Conservation (phyloP, 495 filamentous ascomycete genomes). For the Xanthoparmelia taractica region DNA sequence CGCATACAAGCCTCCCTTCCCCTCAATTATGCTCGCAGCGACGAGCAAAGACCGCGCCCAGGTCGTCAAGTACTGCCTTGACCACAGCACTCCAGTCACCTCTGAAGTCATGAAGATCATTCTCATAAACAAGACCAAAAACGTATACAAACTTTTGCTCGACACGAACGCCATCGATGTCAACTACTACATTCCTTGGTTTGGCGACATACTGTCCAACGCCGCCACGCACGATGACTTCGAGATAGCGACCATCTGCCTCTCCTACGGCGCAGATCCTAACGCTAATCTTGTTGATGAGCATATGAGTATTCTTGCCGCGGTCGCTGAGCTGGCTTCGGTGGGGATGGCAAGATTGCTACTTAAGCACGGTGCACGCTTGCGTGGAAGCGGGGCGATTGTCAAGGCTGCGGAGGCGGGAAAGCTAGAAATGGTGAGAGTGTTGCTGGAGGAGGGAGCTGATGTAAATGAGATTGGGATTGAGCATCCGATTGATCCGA, state of each 20-base stretch:
- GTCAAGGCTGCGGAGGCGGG: conserved; percentile 15
- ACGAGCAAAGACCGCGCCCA: conserved; percentile 10
- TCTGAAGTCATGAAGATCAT: conserved; percentile 7
- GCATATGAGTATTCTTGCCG: conserved; percentile 5
- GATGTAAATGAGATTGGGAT: conserved; percentile 20
- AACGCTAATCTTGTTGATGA: conserved; percentile 15
- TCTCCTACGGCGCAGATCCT: conserved; percentile 16
- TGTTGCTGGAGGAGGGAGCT: conserved; percentile 17
- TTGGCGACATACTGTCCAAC: conserved; percentile 17
- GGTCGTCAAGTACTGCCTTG: conserved; percentile 14
- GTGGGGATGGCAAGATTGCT: conserved; percentile 6
- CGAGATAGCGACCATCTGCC: conserved; percentile 9
- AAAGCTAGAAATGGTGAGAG: conserved; percentile 17
- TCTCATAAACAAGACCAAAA: conserved; percentile 8
- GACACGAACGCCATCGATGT: conserved; percentile 12
- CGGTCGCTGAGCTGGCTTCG: conserved; percentile 7
- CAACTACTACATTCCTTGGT: conserved; percentile 15
- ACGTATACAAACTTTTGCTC: conserved; percentile 8
- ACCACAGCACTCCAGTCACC: conserved; percentile 7
- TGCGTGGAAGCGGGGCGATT: conserved; percentile 7
- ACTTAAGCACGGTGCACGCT: conserved; percentile 9
- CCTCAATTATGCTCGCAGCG: conserved; percentile 7
- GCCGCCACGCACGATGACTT: conserved; percentile 6
- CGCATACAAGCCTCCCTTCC: conserved; percentile 14
- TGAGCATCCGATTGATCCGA: conserved; percentile 13